Conservation (phyloP, 163 green algal genomes). For the Chlamydomonas reinhardtii region DNA sequence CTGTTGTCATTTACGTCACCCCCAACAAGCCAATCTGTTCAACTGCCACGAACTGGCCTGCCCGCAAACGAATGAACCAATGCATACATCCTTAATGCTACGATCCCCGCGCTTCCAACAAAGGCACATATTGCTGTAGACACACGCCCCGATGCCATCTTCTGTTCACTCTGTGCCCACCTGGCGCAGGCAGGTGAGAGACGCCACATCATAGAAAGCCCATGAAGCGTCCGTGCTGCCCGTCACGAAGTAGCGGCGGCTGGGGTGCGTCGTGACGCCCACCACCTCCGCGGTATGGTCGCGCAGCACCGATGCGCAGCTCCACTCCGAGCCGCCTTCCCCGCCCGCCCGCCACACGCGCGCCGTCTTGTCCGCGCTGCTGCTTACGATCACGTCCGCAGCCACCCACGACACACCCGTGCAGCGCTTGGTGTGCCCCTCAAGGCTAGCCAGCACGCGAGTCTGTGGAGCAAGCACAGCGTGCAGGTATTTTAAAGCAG, state of each 20-base stretch:
- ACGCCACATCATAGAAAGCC: slow-evolving; percentile 86
- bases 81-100: no score
- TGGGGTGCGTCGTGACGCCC: slow-evolving; percentile 83
- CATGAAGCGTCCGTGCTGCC: slow-evolving; percentile 86
- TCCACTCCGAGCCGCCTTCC: slow-evolving; percentile 43
- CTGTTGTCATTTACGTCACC: no score
- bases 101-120: no score
- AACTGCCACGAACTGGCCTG: no score
- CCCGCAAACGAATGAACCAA: no score
- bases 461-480: neutral
- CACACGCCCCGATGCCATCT: no score
- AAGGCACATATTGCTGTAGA: no score
- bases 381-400: slow-evolving; percentile 72
- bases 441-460: slow-evolving; percentile 71
- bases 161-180: no score
- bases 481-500: neutral
- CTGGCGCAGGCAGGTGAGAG: slow-evolving; percentile 77
- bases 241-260: slow-evolving; percentile 84
- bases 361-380: slow-evolving; percentile 85
- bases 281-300: slow-evolving; percentile 76
- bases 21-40: no score
- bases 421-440: slow-evolving; percentile 92
- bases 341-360: slow-evolving; percentile 75
- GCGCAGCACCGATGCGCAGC: slow-evolving; percentile 60
- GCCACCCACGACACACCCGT: slow-evolving; percentile 62